Conservation (phyloP, 805 yeast species). For the Pichia deserticola region DNA sequence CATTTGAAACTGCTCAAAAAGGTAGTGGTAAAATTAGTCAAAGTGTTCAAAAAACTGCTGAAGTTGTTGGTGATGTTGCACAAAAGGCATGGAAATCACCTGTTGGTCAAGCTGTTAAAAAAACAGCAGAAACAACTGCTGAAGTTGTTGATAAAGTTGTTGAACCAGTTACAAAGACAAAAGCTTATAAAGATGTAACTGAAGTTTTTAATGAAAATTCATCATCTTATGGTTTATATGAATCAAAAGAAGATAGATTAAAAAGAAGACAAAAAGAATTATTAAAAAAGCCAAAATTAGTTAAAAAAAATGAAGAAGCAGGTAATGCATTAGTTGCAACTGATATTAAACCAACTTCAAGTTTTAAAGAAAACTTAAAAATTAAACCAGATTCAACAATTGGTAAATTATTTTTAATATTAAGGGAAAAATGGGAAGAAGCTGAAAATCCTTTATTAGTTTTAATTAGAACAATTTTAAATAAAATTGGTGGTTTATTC, state of each 20-base stretch:
- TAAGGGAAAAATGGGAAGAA: constrained; percentile 81
- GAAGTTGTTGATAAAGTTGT: constrained; percentile 78
- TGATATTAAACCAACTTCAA: constrained; percentile 56
- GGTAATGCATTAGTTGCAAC: constrained; percentile 80
- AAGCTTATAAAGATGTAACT: constrained; percentile 79
- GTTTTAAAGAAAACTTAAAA: constrained; percentile 48
- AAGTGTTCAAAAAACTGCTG: constrained; percentile 84
- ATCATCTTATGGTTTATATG: constrained; percentile 87
- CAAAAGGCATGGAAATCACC: constrained; percentile 94
- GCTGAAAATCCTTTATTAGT: constrained; percentile 87
- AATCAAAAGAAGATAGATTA: constrained; percentile 74
- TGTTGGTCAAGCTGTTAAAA: constrained; percentile 82
- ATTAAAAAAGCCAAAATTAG: constrained; percentile 51
- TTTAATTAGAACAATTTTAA: constrained; percentile 68
- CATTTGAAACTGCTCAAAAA: constrained; percentile 78
- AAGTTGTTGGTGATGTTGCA: constrained; percentile 85
- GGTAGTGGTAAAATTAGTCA: constrained; percentile 54
- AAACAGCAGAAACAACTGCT: constrained; percentile 75
- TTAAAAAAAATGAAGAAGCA: constrained; percentile 72
- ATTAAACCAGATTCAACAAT: constrained; percentile 60
- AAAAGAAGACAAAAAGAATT: constrained; percentile 59
- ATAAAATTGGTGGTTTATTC: constrained; percentile 78
- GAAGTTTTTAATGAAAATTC: constrained; percentile 91
- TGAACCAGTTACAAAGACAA: constrained; percentile 90
- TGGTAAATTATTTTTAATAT: constrained; percentile 54